Conservation (phyloP, 306 rosid species). For the Senna siamea region DNA sequence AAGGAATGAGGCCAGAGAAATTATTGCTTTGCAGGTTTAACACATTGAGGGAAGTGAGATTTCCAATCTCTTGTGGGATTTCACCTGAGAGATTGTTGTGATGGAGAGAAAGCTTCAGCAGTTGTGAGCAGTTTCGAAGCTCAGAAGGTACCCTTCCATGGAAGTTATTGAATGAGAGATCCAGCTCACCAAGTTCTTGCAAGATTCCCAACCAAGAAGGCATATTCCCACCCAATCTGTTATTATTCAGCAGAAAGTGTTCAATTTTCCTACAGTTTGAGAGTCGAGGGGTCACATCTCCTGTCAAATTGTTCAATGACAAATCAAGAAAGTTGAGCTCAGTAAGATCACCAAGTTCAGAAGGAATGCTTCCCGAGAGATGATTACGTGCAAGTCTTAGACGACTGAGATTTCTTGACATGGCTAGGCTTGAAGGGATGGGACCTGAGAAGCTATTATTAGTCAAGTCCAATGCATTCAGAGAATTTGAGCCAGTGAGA, state of each 20-base stretch:
- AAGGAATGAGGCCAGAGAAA: constrained; percentile 75
- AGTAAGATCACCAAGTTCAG: constrained; percentile 58
- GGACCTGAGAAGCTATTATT: constrained; percentile 94
- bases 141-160: constrained; percentile 68
- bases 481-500: constrained; percentile 67
- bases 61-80: constrained; percentile 84
- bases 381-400: constrained; percentile 79
- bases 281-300: constrained; percentile 58
- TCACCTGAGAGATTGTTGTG: constrained; percentile 74
- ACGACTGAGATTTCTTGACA: constrained; percentile 69
- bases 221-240: constrained; percentile 60
- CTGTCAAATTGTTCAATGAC: constrained; percentile 73
- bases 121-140: constrained; percentile 72
- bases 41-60: constrained; percentile 81
- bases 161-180: constrained; percentile 77
- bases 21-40: constrained; percentile 70
- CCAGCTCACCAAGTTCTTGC: constrained; percentile 81
- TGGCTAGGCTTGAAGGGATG: constrained; percentile 65
- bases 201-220: constrained; percentile 73
- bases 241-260: constrained; percentile 72
- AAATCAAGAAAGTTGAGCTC: constrained; percentile 85
- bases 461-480: constrained; percentile 78
- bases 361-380: constrained; percentile 67
- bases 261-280: constrained; percentile 65
- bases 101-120: constrained; percentile 79